A percentile compares a stretch with the other conserved stretches of the same genome.
Conservation (phyloP, 164 flowering plant species). For the Tetrastigma voinierianum region DNA sequence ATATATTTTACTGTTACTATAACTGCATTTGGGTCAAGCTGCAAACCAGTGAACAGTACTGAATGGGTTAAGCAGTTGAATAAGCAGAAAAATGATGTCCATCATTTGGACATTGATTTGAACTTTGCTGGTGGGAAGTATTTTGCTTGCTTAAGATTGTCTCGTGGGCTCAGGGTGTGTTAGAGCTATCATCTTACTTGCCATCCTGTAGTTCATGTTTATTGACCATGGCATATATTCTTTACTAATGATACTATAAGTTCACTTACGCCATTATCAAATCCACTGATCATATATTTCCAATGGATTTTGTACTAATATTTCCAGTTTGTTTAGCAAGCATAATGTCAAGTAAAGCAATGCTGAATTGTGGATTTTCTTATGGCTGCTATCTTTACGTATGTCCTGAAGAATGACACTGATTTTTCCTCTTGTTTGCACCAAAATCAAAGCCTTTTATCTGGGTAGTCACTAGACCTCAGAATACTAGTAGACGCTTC, state of each 20-base stretch:
- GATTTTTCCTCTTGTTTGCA: constrained; percentile 45
- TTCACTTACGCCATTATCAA: background rate
- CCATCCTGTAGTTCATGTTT: background rate
- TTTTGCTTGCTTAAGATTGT: constrained; percentile 70
- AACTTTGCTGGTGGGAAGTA: constrained; percentile 77
- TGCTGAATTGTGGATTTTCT: constrained; percentile 1
- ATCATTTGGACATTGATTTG: constrained; percentile 69
- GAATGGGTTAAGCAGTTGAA: constrained; percentile 79
- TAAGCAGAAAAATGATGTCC: constrained; percentile 51
- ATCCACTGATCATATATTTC: background rate
- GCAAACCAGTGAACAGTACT: constrained; percentile 79
- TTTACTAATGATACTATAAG: background rate
- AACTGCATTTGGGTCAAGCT: constrained; percentile 47
- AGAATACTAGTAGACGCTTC: background rate
- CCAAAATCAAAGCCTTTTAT: constrained; percentile 48
- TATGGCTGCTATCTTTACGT: constrained; percentile 79
- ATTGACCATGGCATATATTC: too few relatives aligned
- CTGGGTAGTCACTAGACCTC: constrained; percentile 43
- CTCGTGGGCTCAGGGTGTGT: constrained; percentile 70
- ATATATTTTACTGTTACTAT: constrained; percentile 69
- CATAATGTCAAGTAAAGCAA: background rate
- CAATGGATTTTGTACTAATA: constrained; percentile 9
- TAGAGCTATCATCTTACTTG: constrained; percentile 60
- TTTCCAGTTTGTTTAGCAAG: background rate
- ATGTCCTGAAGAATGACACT: constrained; percentile 68